These are phyloP conservation scores for Penicillium sp. DNA, from an alignment of 2,329 filamentous ascomycete species.

Conservation along the genomic window DNA sequence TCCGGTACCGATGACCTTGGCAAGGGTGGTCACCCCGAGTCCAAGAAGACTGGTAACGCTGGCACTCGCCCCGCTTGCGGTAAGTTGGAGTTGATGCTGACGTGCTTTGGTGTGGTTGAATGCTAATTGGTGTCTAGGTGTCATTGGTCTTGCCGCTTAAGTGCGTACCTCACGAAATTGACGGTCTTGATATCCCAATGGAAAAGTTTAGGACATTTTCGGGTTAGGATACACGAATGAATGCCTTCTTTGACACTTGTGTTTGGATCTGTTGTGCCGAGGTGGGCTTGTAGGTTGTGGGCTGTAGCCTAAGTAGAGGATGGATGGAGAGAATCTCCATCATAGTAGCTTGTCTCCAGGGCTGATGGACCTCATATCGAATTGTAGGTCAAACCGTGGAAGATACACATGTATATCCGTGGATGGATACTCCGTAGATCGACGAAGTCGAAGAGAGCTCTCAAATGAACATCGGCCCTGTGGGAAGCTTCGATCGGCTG, in stretches of 20 bases:
- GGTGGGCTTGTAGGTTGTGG: no score
- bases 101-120: background rate
- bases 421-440: no score
- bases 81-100: slow-evolving; percentile 51
- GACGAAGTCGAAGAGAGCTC: no score
- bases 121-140: slow-evolving; percentile 54
- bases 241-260: slow-evolving; percentile 12
- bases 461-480: background rate
- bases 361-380: no score
- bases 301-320: no score
- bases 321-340: no score
- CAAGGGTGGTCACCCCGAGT: slow-evolving; percentile 88
- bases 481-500: slow-evolving; percentile 12
- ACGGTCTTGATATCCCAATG: slow-evolving; percentile 12
- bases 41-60: slow-evolving; percentile 97
- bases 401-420: no score
- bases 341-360: no score
- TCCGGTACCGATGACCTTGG: slow-evolving; percentile 95
- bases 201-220: slow-evolving; percentile 24
- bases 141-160: slow-evolving; percentile 85
- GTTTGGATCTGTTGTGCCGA: background rate
- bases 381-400: no score
- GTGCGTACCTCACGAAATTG: slow-evolving; percentile 23
- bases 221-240: slow-evolving; percentile 25
- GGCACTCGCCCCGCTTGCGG: slow-evolving; percentile 92